These are phyloP conservation scores for Garcia nutans DNA, from an alignment of 345 rosid genomes.

Conservation along the genomic window DNA sequence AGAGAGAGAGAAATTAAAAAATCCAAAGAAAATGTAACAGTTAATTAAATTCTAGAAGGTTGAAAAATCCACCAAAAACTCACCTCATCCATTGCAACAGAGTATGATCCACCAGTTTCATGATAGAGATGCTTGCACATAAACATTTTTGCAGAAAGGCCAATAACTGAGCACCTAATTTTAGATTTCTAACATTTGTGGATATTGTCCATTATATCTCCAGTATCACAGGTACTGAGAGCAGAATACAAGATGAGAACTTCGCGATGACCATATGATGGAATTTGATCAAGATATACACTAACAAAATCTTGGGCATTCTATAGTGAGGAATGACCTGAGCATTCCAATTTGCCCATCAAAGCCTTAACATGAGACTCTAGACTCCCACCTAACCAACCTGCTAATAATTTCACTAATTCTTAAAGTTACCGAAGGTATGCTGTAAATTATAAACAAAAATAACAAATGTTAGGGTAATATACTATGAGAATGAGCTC, in stretches of 20 bases:
- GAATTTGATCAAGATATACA: conserved; percentile 71
- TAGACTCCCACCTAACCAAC: conserved; percentile 96
- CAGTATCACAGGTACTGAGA: conserved; percentile 86
- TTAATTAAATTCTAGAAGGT: background rate
- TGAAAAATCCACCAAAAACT: conserved; percentile 25
- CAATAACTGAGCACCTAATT: conserved; percentile 86
- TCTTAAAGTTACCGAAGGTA: too few relatives aligned
- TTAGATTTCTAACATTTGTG: conserved; percentile 76
- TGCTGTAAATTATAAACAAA: too few relatives aligned
- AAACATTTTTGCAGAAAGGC: conserved; percentile 86
- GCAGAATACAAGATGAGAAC: conserved; percentile 79
- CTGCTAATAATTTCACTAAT: too few relatives aligned
- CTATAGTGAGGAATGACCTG: conserved; percentile 85
- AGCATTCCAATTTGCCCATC: conserved; percentile 75
- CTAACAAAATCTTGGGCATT: conserved; percentile 72
- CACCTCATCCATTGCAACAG: conserved; percentile 87
- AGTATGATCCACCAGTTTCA: conserved; percentile 81
- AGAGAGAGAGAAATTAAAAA: too few relatives aligned
- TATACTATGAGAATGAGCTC: background rate
- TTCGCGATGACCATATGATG: conserved; percentile 91
- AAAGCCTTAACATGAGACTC: conserved; percentile 81
- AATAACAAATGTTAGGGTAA: too few relatives aligned
- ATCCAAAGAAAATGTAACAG: too few relatives aligned
- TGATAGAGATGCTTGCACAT: conserved; percentile 89
- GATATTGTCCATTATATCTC: conserved; percentile 82